Evolutionary conservation across 1,284 basidiomycete species (phyloP).

Genomic region (Boletus mariae): DNA sequence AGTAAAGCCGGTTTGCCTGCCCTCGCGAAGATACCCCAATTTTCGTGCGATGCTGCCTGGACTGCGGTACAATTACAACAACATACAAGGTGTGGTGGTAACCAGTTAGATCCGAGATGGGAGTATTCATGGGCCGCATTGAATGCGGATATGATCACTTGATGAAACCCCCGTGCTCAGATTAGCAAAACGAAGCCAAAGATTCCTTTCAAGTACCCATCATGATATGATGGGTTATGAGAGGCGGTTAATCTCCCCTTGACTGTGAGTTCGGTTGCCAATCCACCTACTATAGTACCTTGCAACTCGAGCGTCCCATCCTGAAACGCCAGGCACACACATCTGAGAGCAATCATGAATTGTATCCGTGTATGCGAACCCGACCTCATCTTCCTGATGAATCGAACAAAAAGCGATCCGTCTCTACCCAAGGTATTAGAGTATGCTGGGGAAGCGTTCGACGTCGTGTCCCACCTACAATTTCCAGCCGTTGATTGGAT

Average conservation of each 20-base stretch:
- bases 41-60: conserved; percentile 13
- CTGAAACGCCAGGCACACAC: conserved; percentile 16
- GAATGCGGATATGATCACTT: conserved; percentile 1
- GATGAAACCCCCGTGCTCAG: not conserved
- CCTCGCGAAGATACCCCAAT: not conserved
- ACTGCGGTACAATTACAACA: conserved; percentile 15
- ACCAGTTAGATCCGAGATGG: conserved; percentile 1
- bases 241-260: not conserved
- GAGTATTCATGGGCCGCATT: not conserved
- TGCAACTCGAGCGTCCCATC: not conserved
- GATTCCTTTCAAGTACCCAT: not conserved
- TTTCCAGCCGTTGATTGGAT: not conserved
- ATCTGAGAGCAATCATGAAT: not conserved
- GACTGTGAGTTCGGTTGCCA: not conserved
- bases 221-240: not conserved
- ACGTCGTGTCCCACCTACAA: not conserved
- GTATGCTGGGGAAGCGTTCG: not conserved
- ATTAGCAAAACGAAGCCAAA: not conserved
- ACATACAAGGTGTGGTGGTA: not conserved
- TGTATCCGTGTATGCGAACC: not conserved
- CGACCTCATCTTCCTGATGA: not conserved
- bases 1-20: not conserved
- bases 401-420: not conserved
- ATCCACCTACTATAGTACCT: not conserved
- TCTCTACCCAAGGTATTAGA: not conserved